Evolutionary conservation across 208 protist species (phyloP).

Genomic region (Tritrichomonas foetus): DNA sequence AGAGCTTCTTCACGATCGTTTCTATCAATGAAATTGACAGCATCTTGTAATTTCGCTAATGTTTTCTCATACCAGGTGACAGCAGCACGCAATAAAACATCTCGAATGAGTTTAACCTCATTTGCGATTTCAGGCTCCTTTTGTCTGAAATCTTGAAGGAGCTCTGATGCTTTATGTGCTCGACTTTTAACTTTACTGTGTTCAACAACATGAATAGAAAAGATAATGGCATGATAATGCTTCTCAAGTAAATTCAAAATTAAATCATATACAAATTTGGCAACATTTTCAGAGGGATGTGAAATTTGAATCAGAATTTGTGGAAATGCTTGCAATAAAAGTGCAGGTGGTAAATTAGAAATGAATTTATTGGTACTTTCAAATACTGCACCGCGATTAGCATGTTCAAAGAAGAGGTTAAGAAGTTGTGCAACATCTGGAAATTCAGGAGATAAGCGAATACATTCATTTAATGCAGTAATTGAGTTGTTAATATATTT

Average conservation of each 20-base stretch:
- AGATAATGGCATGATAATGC: slow-evolving; percentile 22
- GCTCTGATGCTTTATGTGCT: background rate
- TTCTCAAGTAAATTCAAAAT: background rate
- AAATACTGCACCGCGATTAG: background rate
- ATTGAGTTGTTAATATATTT: background rate
- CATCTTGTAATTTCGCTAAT: background rate
- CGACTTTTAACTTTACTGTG: background rate
- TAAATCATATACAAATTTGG: slow-evolving; percentile 13
- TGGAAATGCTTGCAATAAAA: background rate
- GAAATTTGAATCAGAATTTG: background rate
- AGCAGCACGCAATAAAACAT: background rate
- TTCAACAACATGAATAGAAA: slow-evolving; percentile 6
- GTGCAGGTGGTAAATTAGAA: background rate
- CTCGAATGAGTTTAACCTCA: background rate
- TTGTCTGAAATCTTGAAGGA: background rate
- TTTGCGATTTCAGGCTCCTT: background rate
- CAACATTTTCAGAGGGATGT: background rate
- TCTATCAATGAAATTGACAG: background rate
- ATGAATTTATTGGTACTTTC: background rate
- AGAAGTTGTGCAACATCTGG: background rate
- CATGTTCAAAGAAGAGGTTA: slow-evolving; percentile 20
- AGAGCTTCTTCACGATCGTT: background rate
- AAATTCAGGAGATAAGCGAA: background rate
- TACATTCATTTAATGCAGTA: background rate
- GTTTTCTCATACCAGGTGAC: slow-evolving; percentile 19